phyloP scores from a whole-genome alignment of 2,329 filamentous ascomycete genomes.

The Pseudogymnoascus sp. region DNA sequence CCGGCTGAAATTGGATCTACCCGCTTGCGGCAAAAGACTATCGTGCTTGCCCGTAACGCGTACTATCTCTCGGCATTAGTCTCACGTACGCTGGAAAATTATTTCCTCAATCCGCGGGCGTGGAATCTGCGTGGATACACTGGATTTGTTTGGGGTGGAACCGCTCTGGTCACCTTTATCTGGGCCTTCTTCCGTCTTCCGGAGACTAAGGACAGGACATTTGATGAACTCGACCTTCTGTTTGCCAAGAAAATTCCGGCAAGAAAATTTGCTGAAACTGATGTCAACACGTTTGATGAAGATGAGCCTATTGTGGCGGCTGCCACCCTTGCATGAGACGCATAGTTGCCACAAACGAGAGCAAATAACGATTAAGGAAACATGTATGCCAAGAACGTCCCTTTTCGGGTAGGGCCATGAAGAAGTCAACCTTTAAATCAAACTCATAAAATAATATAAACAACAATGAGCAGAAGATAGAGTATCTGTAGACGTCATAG shows the following conservation, averaged over 20 bases:
- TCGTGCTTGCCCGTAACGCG: constrained; percentile 24
- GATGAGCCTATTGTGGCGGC: not conserved
- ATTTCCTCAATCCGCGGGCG: constrained; percentile 39
- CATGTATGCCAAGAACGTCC: too few species aligned
- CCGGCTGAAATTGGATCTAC: constrained; percentile 30
- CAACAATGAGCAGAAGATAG: too few species aligned
- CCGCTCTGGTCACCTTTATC: constrained; percentile 31
- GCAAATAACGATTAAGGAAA: too few species aligned
- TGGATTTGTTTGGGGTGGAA: constrained; percentile 36
- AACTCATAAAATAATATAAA: too few species aligned
- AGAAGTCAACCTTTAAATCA: too few species aligned
- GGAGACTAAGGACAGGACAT: constrained; percentile 35
- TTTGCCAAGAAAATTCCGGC: constrained; percentile 31
- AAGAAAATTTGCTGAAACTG: constrained; percentile 22
- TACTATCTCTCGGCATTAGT: constrained; percentile 31
- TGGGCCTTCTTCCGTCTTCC: constrained; percentile 34
- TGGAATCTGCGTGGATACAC: constrained; percentile 42
- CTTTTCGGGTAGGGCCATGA: too few species aligned
- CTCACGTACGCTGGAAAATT: constrained; percentile 24
- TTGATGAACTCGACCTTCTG: constrained; percentile 39
- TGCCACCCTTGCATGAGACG: not conserved
- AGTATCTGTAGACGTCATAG: too few species aligned
- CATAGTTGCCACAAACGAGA: too few species aligned
- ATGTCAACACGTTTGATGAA: constrained; percentile 11
- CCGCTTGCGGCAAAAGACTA: constrained; percentile 28